These are phyloP conservation scores for Trichoderma gamsii DNA, from an alignment of 495 filamentous ascomycete species.

Conservation along the genomic window DNA sequence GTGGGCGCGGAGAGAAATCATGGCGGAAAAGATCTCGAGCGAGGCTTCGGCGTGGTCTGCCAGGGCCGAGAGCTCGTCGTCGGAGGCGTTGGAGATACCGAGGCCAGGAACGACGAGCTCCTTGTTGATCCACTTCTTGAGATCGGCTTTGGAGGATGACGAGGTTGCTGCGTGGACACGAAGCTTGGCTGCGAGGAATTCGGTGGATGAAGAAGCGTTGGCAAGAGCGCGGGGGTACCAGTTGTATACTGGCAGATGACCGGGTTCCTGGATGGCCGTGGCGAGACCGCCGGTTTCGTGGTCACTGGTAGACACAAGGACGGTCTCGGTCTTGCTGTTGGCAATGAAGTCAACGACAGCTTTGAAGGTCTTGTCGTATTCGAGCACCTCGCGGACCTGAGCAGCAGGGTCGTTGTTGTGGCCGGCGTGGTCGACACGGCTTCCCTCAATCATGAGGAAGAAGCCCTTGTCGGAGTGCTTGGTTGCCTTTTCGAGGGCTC, in stretches of 20 bases:
- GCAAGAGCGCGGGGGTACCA: constrained; percentile 82
- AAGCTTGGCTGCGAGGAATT: constrained; percentile 58
- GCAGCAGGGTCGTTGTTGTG: constrained; percentile 93
- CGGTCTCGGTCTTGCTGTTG: constrained; percentile 61
- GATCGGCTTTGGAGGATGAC: constrained; percentile 34
- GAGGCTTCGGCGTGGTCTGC: constrained; percentile 47
- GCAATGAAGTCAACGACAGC: constrained; percentile 79
- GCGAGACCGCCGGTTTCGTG: constrained; percentile 92
- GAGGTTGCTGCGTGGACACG: constrained; percentile 43
- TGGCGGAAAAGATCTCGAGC: constrained; percentile 65
- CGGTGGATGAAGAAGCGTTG: constrained; percentile 72
- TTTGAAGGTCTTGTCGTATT: constrained; percentile 81
- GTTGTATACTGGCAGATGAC: constrained; percentile 54
- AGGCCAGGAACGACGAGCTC: constrained; percentile 59
- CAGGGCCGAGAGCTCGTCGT: constrained; percentile 63
- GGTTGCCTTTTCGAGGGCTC: constrained; percentile 74
- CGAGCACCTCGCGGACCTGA: constrained; percentile 89
- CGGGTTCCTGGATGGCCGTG: constrained; percentile 51
- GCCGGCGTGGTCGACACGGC: constrained; percentile 91
- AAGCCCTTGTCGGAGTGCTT: constrained; percentile 83
- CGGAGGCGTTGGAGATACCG: constrained; percentile 66
- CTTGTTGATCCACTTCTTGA: constrained; percentile 53
- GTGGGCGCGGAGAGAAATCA: constrained; percentile 80
- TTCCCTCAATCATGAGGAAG: constrained; percentile 97
- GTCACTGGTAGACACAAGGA: constrained; percentile 84